Evolutionary conservation across 2,329 filamentous ascomycete genomes (phyloP).

Genomic region (Geosmithia flava): DNA sequence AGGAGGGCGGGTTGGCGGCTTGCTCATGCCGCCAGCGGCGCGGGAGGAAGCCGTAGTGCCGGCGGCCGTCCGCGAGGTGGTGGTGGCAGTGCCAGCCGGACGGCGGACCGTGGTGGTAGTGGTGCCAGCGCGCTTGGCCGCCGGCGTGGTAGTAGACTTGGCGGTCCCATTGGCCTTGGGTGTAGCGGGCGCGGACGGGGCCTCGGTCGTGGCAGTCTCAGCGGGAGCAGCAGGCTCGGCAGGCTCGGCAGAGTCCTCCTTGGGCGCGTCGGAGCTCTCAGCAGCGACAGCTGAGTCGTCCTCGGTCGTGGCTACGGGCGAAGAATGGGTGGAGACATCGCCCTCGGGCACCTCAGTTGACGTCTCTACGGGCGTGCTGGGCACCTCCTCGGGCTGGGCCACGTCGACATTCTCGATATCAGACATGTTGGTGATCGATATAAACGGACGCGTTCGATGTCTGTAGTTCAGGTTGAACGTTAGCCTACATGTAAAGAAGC

Average conservation of each 20-base stretch:
- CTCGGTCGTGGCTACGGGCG: constrained; percentile 9
- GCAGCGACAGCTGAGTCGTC: too few relatives aligned
- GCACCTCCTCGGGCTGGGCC: constrained; percentile 26
- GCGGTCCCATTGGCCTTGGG: constrained; percentile 15
- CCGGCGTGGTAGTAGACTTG: constrained; percentile 14
- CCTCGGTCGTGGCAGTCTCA: background rate
- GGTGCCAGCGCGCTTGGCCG: constrained; percentile 22
- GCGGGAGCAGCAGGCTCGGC: constrained; percentile 8
- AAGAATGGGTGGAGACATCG: constrained; percentile 1
- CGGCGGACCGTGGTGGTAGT: constrained; percentile 19
- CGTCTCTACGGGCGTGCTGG: constrained; percentile 3
- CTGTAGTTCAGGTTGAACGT: background rate
- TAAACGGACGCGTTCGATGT: constrained; percentile 11
- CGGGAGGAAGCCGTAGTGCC: constrained; percentile 19
- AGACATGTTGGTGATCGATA: constrained; percentile 21
- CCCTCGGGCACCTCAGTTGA: background rate
- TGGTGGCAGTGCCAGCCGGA: constrained; percentile 13
- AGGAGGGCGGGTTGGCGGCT: constrained; percentile 36
- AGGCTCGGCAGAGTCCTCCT: constrained; percentile 11
- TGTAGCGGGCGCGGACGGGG: constrained; percentile 12
- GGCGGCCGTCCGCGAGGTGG: constrained; percentile 11
- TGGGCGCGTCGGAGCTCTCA: background rate
- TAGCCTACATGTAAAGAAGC: background rate
- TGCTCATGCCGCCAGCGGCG: constrained; percentile 27
- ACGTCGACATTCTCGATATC: constrained; percentile 33